phyloP scores from a whole-genome alignment of 805 yeast genomes.

The Saccharomycopsis lassenensis region DNA sequence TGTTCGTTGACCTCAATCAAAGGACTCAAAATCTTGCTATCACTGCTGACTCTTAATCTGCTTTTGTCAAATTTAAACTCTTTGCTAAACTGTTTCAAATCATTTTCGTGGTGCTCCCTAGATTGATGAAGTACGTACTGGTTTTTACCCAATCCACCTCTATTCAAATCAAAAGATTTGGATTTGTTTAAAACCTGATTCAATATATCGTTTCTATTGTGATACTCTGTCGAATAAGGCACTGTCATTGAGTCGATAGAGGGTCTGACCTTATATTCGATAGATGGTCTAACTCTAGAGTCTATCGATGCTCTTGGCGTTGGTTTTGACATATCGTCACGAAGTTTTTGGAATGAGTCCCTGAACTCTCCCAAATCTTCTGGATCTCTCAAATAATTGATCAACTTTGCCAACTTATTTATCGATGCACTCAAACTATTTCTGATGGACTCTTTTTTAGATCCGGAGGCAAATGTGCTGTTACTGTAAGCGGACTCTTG shows the following conservation, averaged over 20 bases:
- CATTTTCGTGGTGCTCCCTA: too few relatives aligned
- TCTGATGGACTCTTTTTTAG: constrained; percentile 5
- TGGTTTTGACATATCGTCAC: constrained; percentile 17
- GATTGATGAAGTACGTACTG: too few relatives aligned
- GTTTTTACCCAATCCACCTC: too few relatives aligned
- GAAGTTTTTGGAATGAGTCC: constrained; percentile 15
- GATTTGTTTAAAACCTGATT: too few relatives aligned
- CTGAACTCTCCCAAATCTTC: constrained; percentile 15
- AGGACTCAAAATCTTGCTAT: constrained; percentile 4
- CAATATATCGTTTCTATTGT: too few relatives aligned
- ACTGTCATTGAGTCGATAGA: background rate
- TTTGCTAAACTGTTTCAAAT: constrained; percentile 8
- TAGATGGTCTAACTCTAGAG: too few relatives aligned
- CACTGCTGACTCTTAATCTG: too few relatives aligned
- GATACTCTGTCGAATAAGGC: too few relatives aligned
- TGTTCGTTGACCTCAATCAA: constrained; percentile 16
- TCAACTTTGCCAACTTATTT: constrained; percentile 14
- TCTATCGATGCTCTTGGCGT: constrained; percentile 18
- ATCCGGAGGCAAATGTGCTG: constrained; percentile 1
- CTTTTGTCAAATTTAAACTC: too few relatives aligned
- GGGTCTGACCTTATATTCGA: background rate
- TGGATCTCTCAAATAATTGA: constrained; percentile 13
- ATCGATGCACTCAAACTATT: constrained; percentile 12
- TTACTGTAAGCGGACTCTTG: constrained; percentile 8
- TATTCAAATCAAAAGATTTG: too few relatives aligned